phyloP scores from a whole-genome alignment of 1,284 basidiomycete genomes.

The Trichosporon sp. region DNA sequence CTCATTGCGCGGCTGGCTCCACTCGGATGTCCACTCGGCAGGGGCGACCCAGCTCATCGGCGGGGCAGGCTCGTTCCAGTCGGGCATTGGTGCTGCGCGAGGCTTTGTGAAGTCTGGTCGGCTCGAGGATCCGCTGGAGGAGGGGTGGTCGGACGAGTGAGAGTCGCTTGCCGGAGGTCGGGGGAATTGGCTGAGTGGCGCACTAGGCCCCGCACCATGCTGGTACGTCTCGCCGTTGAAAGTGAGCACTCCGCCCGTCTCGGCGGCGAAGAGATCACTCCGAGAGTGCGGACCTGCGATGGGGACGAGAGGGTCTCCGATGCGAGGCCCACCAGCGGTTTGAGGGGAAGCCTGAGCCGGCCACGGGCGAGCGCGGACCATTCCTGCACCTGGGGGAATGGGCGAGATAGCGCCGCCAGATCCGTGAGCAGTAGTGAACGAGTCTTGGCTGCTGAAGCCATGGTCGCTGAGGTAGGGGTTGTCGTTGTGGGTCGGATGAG shows the following conservation, averaged over 20 bases:
- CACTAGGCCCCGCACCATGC: not conserved
- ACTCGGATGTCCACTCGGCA: not conserved
- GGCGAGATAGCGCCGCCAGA: not conserved
- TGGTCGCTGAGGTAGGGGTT: not conserved
- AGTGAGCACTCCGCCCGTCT: conserved; percentile 30
- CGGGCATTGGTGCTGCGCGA: not conserved
- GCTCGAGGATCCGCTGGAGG: not conserved
- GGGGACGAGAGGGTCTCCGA: not conserved
- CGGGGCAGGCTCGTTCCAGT: not conserved
- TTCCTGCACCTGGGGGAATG: not conserved
- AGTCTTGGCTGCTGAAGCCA: conserved; percentile 1
- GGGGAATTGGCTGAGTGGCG: not conserved
- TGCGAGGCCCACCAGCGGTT: not conserved
- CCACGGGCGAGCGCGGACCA: not conserved
- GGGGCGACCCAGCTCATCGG: not conserved
- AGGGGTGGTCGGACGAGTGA: not conserved
- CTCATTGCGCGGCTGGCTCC: not conserved
- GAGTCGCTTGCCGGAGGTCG: not conserved
- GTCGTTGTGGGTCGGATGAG: not conserved
- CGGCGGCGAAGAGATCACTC: conserved; percentile 32
- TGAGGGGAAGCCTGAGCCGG: conserved; percentile 6
- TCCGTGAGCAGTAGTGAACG: not conserved
- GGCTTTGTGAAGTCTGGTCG: not conserved
- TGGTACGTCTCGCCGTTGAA: not conserved
- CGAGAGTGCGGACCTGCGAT: conserved; percentile 21